Conservation (phyloP, 2,329 filamentous ascomycete species). For the Neurospora sp. region DNA sequence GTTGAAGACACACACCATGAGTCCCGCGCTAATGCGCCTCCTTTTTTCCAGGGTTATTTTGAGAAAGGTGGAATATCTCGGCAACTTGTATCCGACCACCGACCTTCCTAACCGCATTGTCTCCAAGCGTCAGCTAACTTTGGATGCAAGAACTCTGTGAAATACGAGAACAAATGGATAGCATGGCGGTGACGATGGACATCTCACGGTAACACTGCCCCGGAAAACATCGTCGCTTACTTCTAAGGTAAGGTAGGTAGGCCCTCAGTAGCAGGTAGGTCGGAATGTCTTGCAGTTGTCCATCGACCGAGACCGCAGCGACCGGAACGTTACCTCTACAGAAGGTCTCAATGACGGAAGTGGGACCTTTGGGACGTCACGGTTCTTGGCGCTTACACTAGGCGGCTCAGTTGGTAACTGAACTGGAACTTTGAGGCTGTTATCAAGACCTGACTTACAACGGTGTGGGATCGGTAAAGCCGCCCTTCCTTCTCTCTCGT, state of each 20-base stretch:
- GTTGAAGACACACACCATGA: not conserved
- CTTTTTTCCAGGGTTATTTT: not conserved
- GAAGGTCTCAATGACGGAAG: not conserved
- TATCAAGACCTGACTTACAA: not conserved
- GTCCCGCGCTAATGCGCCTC: not conserved
- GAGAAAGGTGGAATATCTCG: not conserved
- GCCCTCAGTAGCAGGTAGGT: not conserved
- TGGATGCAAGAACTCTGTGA: not conserved
- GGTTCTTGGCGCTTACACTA: not conserved
- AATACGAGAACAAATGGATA: not conserved
- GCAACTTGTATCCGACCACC: not conserved
- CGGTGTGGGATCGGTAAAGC: not conserved
- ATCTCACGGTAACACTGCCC: not conserved
- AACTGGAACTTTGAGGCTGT: not conserved
- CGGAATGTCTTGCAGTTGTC: not conserved
- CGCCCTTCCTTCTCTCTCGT: not conserved
- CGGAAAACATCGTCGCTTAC: no score
- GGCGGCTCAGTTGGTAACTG: not conserved
- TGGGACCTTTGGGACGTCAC: not conserved
- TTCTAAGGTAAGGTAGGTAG: no score
- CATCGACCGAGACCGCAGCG: not conserved
- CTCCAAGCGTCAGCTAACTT: not conserved
- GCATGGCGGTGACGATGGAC: not conserved
- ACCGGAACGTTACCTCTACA: not conserved
- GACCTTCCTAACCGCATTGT: not conserved